Percentiles rank a stretch among this genome's conserved stretches.
Evolutionary conservation across 2,329 filamentous ascomycete genomes (phyloP).

Genomic region (Didymella keratinophila): DNA sequence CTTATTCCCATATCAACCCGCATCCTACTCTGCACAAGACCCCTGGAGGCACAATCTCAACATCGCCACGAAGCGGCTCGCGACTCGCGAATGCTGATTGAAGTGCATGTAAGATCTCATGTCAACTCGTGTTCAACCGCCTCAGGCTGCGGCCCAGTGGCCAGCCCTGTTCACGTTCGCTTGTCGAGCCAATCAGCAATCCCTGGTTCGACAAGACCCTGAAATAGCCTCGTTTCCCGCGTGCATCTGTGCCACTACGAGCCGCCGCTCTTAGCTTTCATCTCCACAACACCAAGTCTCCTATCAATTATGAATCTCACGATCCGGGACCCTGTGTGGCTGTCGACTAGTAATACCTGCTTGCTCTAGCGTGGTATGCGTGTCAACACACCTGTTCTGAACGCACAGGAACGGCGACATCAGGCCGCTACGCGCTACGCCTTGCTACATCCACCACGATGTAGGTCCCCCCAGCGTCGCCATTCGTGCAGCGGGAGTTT

Average conservation of each 20-base stretch:
- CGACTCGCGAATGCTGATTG: constrained; percentile 1
- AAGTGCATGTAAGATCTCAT: constrained; percentile 2
- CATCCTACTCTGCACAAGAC: neutral
- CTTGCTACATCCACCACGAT: neutral
- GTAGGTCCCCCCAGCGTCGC: neutral
- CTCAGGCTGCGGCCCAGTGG: constrained; percentile 7
- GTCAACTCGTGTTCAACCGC: constrained; percentile 13
- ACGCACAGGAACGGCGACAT: neutral
- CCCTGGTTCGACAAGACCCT: constrained; percentile 1
- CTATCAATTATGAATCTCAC: constrained; percentile 7
- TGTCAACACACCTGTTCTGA: neutral
- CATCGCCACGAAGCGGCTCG: neutral
- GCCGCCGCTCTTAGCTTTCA: constrained; percentile 2
- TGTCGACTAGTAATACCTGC: constrained; percentile 2
- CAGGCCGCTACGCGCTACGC: constrained; percentile 4
- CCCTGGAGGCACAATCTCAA: constrained; percentile 1
- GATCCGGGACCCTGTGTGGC: neutral
- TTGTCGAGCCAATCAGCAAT: constrained; percentile 4
- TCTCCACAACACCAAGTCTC: constrained; percentile 7
- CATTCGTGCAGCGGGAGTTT: constrained; percentile 4
- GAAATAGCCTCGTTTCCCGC: constrained; percentile 4
- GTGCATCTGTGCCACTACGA: constrained; percentile 3
- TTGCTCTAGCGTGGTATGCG: neutral
- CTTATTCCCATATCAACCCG: neutral
- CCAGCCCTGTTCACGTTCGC: constrained; percentile 2